These are phyloP conservation scores for Magnaporthiopsis poae DNA, from an alignment of 2,329 filamentous ascomycete species.

Conservation along the genomic window DNA sequence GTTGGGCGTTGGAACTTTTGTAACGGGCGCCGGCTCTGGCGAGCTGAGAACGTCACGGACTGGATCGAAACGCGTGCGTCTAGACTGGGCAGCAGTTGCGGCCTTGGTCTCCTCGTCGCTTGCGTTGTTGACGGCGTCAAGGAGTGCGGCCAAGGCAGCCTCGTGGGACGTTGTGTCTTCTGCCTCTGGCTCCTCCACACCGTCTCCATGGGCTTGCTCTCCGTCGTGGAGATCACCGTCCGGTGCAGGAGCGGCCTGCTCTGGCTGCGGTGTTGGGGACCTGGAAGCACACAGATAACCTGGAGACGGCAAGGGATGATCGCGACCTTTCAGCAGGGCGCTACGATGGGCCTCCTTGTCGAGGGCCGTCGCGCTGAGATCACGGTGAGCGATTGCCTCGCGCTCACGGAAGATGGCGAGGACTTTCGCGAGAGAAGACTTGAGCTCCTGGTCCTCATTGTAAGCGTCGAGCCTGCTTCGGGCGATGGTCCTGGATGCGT, in stretches of 20 bases:
- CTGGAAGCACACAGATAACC: background rate
- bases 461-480: slow-evolving; percentile 19
- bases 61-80: slow-evolving; percentile 31
- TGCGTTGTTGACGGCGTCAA: slow-evolving; percentile 3
- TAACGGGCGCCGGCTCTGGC: slow-evolving; percentile 12
- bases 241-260: background rate
- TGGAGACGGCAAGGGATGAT: slow-evolving; percentile 1
- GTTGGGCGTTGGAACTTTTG: slow-evolving; percentile 4
- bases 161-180: slow-evolving; percentile 7
- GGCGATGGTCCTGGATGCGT: slow-evolving; percentile 34
- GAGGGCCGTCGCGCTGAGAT: slow-evolving; percentile 11
- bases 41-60: slow-evolving; percentile 33
- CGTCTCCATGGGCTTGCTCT: slow-evolving; percentile 10
- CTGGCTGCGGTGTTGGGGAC: slow-evolving; percentile 4
- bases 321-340: slow-evolving; percentile 11
- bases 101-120: slow-evolving; percentile 3
- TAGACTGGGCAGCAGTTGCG: slow-evolving; percentile 18
- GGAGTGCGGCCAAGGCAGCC: slow-evolving; percentile 2
- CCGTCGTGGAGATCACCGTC: slow-evolving; percentile 9
- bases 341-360: slow-evolving; percentile 13
- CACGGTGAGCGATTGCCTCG: slow-evolving; percentile 17
- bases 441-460: slow-evolving; percentile 6
- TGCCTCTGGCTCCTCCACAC: slow-evolving; percentile 17
- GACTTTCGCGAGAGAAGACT: slow-evolving; percentile 14
- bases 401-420: slow-evolving; percentile 17